These are phyloP conservation scores for Penicillium antarcticum DNA, from an alignment of 495 filamentous ascomycete genomes.

Conservation along the genomic window DNA sequence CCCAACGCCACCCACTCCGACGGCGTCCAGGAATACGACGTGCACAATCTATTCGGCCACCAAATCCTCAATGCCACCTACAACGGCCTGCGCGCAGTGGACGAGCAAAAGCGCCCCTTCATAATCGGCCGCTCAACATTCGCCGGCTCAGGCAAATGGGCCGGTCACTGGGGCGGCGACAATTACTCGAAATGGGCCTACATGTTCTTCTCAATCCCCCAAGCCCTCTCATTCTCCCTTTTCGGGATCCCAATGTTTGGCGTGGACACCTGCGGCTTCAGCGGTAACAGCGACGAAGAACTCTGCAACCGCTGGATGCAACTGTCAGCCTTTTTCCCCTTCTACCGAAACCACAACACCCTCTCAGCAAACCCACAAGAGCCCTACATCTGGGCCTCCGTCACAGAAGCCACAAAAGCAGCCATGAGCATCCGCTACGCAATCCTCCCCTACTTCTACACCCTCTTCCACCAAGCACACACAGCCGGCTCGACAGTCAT, in stretches of 20 bases:
- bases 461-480: conserved; percentile 69
- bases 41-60: conserved; percentile 75
- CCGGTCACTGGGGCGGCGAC: conserved; percentile 88
- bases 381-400: conserved; percentile 70
- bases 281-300: conserved; percentile 66
- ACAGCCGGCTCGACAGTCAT: conserved; percentile 70
- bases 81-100: conserved; percentile 61
- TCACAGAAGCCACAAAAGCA: conserved; percentile 59
- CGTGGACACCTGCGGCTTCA: conserved; percentile 78
- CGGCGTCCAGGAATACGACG: conserved; percentile 72
- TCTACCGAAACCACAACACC: conserved; percentile 82
- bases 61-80: conserved; percentile 80
- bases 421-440: conserved; percentile 75
- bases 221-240: conserved; percentile 74
- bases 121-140: conserved; percentile 85
- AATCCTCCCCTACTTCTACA: conserved; percentile 80
- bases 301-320: conserved; percentile 88
- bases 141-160: conserved; percentile 73
- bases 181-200: conserved; percentile 66
- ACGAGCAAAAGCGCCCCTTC: conserved; percentile 70
- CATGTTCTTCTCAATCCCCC: conserved; percentile 77
- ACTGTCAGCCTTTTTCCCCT: conserved; percentile 80
- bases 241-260: conserved; percentile 91
- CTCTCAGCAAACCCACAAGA: conserved; percentile 65
- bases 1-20: conserved; percentile 78